These are phyloP conservation scores for Leccinum uliginosum DNA, from an alignment of 768 basidiomycete genomes.

Conservation along the genomic window DNA sequence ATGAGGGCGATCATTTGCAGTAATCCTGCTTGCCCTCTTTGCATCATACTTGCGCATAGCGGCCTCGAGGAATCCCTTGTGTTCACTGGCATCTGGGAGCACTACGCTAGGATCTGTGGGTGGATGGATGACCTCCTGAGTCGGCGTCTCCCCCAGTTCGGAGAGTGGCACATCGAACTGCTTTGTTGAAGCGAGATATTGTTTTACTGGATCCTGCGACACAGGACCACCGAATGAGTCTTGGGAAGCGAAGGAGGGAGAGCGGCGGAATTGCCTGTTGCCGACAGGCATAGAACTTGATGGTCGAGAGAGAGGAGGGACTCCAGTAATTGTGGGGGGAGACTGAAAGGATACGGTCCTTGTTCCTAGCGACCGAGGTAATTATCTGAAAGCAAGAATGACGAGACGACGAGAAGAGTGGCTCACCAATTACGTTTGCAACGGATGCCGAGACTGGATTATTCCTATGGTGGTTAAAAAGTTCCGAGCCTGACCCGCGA, in stretches of 20 bases:
- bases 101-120: conserved; percentile 45
- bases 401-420: conserved; percentile 19
- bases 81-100: conserved; percentile 43
- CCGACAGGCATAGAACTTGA: conserved; percentile 22
- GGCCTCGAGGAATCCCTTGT: conserved; percentile 18
- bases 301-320: conserved; percentile 13
- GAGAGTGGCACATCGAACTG: conserved; percentile 57
- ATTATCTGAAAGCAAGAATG: conserved; percentile 19
- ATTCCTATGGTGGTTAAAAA: conserved; percentile 20
- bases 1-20: conserved; percentile 11
- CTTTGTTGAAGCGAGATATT: conserved; percentile 42
- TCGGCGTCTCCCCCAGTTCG: conserved; percentile 41
- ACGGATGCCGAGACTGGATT: conserved; percentile 26
- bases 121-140: conserved; percentile 23
- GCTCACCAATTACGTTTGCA: conserved; percentile 31
- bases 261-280: conserved; percentile 25
- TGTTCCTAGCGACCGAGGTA: conserved; percentile 27
- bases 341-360: conserved; percentile 35
- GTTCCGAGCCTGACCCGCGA: conserved; percentile 27
- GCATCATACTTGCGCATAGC: conserved; percentile 26
- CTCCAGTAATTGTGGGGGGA: conserved; percentile 17
- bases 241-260: conserved; percentile 42
- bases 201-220: conserved; percentile 45
- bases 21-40: conserved; percentile 12
- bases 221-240: conserved; percentile 60